Percentiles rank a stretch among this genome's conserved stretches.
These are phyloP conservation scores for Microstegium vimineum DNA, from an alignment of 176 grass and related monocot species.

Conservation along the genomic window DNA sequence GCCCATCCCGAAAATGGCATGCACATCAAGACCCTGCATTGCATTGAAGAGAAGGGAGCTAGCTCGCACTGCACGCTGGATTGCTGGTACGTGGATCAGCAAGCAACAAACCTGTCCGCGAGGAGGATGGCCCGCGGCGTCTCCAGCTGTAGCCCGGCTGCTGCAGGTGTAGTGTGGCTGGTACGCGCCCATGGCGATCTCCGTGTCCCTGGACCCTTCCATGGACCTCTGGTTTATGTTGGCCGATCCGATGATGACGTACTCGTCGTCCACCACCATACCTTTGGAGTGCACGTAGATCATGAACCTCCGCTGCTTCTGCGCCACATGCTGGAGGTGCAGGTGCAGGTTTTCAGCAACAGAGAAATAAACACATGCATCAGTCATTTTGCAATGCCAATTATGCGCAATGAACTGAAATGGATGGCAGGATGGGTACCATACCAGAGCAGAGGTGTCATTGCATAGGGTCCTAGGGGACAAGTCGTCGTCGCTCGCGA, in stretches of 20 bases:
- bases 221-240: constrained; percentile 82
- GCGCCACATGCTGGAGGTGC: constrained; percentile 31
- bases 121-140: background rate
- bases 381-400: too few species aligned
- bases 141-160: background rate
- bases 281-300: constrained; percentile 78
- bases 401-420: too few species aligned
- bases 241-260: constrained; percentile 60
- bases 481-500: background rate
- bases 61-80: too few species aligned
- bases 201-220: constrained; percentile 61
- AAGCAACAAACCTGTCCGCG: background rate
- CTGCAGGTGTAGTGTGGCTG: constrained; percentile 50
- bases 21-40: too few species aligned
- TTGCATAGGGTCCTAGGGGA: background rate
- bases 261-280: constrained; percentile 74
- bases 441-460: constrained; percentile 35
- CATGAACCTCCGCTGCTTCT: constrained; percentile 67
- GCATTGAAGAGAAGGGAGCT: too few species aligned
- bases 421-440: too few species aligned
- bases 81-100: too few species aligned
- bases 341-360: background rate
- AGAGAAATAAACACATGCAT: too few species aligned
- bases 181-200: constrained; percentile 77
- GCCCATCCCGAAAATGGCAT: too few species aligned